phyloP scores from a whole-genome alignment of 768 basidiomycete genomes.

The Gelatoporia subvermispora region DNA sequence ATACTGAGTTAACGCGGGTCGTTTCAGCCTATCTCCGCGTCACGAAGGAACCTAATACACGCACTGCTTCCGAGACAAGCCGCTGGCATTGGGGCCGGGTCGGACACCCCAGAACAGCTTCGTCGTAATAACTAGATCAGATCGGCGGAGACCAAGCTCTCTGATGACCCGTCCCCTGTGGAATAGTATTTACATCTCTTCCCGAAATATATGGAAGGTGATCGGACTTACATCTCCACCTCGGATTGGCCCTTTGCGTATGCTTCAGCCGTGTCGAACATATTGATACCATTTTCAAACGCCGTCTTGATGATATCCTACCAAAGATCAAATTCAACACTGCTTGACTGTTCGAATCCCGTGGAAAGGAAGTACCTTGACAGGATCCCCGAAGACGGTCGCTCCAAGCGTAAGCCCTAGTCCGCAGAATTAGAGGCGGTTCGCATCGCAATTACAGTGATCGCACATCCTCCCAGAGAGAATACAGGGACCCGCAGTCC shows the following conservation, averaged over 20 bases:
- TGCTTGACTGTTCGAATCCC: neutral
- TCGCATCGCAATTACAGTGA: neutral
- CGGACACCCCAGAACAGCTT: constrained; percentile 73
- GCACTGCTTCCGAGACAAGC: constrained; percentile 59
- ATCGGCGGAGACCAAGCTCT: constrained; percentile 60
- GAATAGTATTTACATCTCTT: neutral
- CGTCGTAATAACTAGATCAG: constrained; percentile 72
- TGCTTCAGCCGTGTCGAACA: constrained; percentile 65
- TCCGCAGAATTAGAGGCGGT: too few species aligned
- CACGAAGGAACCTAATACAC: constrained; percentile 15
- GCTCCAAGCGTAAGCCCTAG: constrained; percentile 58
- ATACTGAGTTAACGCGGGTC: constrained; percentile 36
- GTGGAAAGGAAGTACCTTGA: constrained; percentile 41
- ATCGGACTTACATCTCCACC: constrained; percentile 55
- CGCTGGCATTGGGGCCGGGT: constrained; percentile 46
- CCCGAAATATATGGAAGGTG: neutral
- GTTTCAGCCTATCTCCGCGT: neutral
- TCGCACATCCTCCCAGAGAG: constrained; percentile 60
- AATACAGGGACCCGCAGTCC: constrained; percentile 65
- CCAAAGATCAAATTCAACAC: neutral
- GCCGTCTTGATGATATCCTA: constrained; percentile 76
- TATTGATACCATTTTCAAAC: constrained; percentile 72
- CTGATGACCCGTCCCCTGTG: constrained; percentile 63
- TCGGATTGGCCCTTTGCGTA: constrained; percentile 70
- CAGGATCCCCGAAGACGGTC: constrained; percentile 63